Evolutionary conservation across 768 basidiomycete genomes (phyloP), one percentile per base, ranked within the genome.

Genomic region (Galerina sulciceps): DNA sequence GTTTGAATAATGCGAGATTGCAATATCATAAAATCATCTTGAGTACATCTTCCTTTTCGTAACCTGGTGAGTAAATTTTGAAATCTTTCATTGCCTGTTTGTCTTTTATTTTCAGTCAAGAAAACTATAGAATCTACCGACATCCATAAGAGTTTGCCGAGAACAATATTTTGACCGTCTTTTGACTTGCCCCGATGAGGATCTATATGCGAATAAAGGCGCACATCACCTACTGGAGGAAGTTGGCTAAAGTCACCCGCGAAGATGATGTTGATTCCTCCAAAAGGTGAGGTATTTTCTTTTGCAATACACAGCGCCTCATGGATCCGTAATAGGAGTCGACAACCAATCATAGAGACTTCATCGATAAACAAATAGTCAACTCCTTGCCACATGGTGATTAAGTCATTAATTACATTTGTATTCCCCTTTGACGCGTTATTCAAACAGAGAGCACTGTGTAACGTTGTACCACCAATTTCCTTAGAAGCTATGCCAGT

Each of bases 181-280:
- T 1, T 52, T n/a, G 26, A 63, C 54, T 26, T 26, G 3, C 26
- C 26, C 4, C 26, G 26, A 26, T 26, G 26, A 3, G 26, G 26
- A 26, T 26, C 26, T 3, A 26, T 26, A 26, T 26, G 26, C 4
- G 26, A 26, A 26, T 3, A 26, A 26, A 26, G 26, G 4, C 26
- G 26, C 6, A 26, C 1, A 75, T 55, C 61, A 0, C 64, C 61
- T 0, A 81, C 71, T 10, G 79, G 79, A 0, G 77, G 72, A 2
- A 78, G 57, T 50, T 82, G 80, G 0, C 70, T 68, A 55, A 82
- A 80, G 54, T 81, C 78, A 0, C 80, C 78, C 0, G 76, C 75
- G 55, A 78, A 78, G 1, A 81, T 75, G 0, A 80, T 59, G 44
- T 75, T 80, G 0, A 80, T 66, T 0, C 77, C 76, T 4, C 79